Conservation (phyloP, 1,284 basidiomycete species). For the Porodaedalea pini region DNA sequence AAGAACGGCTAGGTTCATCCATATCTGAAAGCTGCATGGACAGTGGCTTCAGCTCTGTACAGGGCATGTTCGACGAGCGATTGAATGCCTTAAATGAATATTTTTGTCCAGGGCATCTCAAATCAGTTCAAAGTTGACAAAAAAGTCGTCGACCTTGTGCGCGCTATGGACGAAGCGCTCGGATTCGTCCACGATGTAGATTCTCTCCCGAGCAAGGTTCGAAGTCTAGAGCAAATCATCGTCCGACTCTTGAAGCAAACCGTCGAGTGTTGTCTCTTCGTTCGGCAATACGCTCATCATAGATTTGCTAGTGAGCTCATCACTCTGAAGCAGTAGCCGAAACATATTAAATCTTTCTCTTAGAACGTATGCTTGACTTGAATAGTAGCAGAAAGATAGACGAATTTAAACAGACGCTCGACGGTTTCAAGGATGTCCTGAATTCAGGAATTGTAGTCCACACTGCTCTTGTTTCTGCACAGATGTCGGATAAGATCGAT, state of each 20-base stretch:
- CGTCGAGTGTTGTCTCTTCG: slow-evolving; percentile 1
- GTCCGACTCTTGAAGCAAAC: background rate
- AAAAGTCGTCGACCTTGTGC: background rate
- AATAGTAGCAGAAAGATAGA: background rate
- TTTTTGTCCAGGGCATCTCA: background rate
- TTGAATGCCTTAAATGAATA: background rate
- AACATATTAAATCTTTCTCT: background rate
- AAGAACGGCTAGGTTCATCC: background rate
- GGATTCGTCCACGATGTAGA: background rate
- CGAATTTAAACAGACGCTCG: background rate
- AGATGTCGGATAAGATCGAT: background rate
- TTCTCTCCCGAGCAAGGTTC: background rate
- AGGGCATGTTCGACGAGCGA: background rate
- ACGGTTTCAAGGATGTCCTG: background rate
- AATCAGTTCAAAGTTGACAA: background rate
- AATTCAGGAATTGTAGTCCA: background rate
- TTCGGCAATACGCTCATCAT: background rate
- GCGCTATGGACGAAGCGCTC: background rate
- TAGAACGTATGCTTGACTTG: background rate
- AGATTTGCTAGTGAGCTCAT: background rate
- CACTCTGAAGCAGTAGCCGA: background rate
- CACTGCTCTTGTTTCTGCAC: background rate
- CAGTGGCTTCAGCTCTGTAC: background rate
- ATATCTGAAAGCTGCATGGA: background rate
- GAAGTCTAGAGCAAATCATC: background rate